phyloP scores from a whole-genome alignment of 2,329 filamentous ascomycete species.

The Fusarium illudens region DNA sequence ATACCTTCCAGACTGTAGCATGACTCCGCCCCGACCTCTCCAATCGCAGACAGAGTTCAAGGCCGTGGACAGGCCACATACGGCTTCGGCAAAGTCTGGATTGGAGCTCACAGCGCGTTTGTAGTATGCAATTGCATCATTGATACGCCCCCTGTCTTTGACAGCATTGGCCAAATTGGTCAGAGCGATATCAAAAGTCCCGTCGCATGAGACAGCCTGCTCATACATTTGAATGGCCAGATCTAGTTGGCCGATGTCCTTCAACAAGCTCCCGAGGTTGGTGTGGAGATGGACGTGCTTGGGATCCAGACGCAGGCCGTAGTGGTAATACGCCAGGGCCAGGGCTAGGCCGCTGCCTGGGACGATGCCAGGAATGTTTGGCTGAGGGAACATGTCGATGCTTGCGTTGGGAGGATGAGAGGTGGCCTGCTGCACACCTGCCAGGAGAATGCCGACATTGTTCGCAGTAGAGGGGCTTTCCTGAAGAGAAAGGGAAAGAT shows the following conservation, averaged over 20 bases:
- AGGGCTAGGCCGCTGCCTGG: constrained; percentile 88
- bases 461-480: constrained; percentile 98
- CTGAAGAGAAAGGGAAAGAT: constrained; percentile 91
- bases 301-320: constrained; percentile 85
- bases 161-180: constrained; percentile 98
- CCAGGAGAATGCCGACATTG: constrained; percentile 96
- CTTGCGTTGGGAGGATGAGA: constrained; percentile 43
- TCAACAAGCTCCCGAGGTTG: constrained; percentile 92
- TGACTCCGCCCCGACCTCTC: constrained; percentile 86
- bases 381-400: constrained; percentile 31
- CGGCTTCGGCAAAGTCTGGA: constrained; percentile 94
- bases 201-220: constrained; percentile 88
- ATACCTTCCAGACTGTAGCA: constrained; percentile 74
- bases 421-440: constrained; percentile 80
- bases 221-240: constrained; percentile 98
- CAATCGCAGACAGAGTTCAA: constrained; percentile 97
- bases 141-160: constrained; percentile 92
- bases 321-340: constrained; percentile 93
- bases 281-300: constrained; percentile 97
- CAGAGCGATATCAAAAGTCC: constrained; percentile 94
- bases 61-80: constrained; percentile 93
- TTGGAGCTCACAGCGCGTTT: constrained; percentile 89
- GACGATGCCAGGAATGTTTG: constrained; percentile 76
- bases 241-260: constrained; percentile 93
- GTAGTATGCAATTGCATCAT: constrained; percentile 92